Base-by-base conservation (phyloP, 2,329 filamentous ascomycete genomes). In the Pseudogymnoascus sp. region DNA sequence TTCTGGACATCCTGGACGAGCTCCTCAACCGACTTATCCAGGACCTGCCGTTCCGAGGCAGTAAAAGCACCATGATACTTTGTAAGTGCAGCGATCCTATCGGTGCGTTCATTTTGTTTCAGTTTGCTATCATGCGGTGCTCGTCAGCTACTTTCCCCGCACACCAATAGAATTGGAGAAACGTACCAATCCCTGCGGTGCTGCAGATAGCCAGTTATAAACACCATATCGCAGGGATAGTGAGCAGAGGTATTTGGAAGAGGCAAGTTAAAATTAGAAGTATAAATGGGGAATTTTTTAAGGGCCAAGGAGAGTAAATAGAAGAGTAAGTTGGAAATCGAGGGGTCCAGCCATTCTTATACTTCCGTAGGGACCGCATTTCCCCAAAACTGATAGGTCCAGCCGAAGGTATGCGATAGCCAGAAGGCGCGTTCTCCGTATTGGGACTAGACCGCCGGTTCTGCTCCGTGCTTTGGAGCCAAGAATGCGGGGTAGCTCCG, bases 1-100 rank as follows among this genome's bases (percentile, higher is more conserved):
- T 84, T 82, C 34, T 93, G 90, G 3, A 96, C 89, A 77, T 88
- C 84, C 66, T 86, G 77, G 5, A 96, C 92, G 3, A 96, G 84
- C 64, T 89, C 81, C 67, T 88, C 85, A 65, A 97, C 95, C 12
- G 91, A 85, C 65, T 84, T 86, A 65, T 86, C 79, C 64, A 96
- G 79, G 62, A 91, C 87, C 2, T 81, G 78, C 59, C 83, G 81
- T 69, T 97, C 91, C 40, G 79, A 69, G 0, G 80, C 69, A 2
- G 86, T 86, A 66, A 96, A 82, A 1, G 86, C 80, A 16, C 78
- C 81, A 63, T 84, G 86, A 75, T 95, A 96, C 14, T 78, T 73
- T 1, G 81, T 75, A 5, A 97, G 83, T 5, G 81, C 81, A 37
- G 82, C 80, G 69, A 97, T 89, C 62, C 89, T 86, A 60, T 82